These are phyloP conservation scores for Grosmannia serpens DNA, from an alignment of 2,329 filamentous ascomycete genomes.

Conservation along the genomic window DNA sequence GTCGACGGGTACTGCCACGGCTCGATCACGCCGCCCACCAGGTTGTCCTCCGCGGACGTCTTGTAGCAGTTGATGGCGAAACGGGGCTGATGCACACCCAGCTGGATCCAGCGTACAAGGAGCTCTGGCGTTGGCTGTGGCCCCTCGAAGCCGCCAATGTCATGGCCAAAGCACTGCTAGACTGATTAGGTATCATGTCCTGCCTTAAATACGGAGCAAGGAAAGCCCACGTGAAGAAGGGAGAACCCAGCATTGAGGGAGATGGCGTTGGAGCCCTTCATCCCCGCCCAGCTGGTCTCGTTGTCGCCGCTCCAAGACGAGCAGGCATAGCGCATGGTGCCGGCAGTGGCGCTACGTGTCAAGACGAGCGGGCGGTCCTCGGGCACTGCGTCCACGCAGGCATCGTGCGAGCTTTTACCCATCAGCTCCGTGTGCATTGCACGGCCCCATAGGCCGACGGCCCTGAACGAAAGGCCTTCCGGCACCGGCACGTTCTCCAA, in stretches of 20 bases:
- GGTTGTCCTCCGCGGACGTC: slow-evolving; percentile 52
- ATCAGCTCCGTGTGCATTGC: slow-evolving; percentile 60
- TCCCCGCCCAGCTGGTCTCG: slow-evolving; percentile 60
- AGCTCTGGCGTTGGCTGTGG: slow-evolving; percentile 61
- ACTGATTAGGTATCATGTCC: neutral
- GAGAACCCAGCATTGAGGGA: slow-evolving; percentile 58
- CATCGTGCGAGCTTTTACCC: slow-evolving; percentile 59
- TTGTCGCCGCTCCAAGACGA: slow-evolving; percentile 69
- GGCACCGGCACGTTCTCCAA: slow-evolving; percentile 33
- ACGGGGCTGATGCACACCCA: slow-evolving; percentile 56
- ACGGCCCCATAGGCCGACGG: slow-evolving; percentile 58
- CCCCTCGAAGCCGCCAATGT: slow-evolving; percentile 66
- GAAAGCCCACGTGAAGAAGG: slow-evolving; percentile 40
- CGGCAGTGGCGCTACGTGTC: slow-evolving; percentile 58
- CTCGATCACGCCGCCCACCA: slow-evolving; percentile 61
- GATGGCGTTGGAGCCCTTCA: slow-evolving; percentile 60
- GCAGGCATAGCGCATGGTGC: slow-evolving; percentile 58
- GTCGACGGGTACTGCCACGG: slow-evolving; percentile 67
- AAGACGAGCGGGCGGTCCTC: slow-evolving; percentile 54
- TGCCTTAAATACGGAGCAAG: too few species aligned
- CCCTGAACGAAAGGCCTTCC: slow-evolving; percentile 22
- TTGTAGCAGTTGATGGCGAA: slow-evolving; percentile 75
- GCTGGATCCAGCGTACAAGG: slow-evolving; percentile 61
- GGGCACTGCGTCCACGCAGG: slow-evolving; percentile 45
- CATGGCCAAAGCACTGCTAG: slow-evolving; percentile 52